These are phyloP conservation scores for Phytophthora idaei DNA, from an alignment of 352 stramenopile species.

Conservation along the genomic window DNA sequence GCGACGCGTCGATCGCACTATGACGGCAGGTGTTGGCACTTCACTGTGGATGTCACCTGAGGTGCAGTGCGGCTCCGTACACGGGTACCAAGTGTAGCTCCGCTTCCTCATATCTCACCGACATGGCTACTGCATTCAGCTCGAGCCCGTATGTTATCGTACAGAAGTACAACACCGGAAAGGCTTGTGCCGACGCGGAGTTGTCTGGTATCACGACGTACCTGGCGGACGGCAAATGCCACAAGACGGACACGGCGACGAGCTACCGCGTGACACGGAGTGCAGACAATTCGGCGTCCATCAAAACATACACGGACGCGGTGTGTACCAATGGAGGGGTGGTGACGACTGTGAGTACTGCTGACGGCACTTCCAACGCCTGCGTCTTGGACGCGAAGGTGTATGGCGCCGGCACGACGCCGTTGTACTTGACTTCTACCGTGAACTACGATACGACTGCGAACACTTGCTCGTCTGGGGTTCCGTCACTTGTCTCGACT, in stretches of 20 bases:
- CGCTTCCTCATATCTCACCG: neutral
- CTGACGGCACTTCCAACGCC: neutral
- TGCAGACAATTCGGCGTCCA: neutral
- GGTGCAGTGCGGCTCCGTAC: neutral
- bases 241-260: neutral
- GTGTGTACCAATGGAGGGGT: neutral
- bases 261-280: constrained; percentile 8
- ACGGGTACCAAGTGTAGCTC: neutral
- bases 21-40: too few relatives aligned
- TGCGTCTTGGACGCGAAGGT: neutral
- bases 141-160: constrained; percentile 10
- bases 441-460: constrained; percentile 4
- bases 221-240: constrained; percentile 18
- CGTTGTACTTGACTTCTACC: neutral
- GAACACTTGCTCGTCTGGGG: neutral
- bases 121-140: constrained; percentile 1
- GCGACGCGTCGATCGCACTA: too few relatives aligned
- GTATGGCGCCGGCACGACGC: too few relatives aligned
- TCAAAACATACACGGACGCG: neutral
- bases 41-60: too few relatives aligned
- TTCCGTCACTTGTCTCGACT: neutral
- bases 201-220: constrained; percentile 10
- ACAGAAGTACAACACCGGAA: constrained; percentile 1
- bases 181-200: constrained; percentile 1
- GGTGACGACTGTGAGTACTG: neutral